Conservation (phyloP, 805 yeast species). For the Saccharomycopsis microspora region DNA sequence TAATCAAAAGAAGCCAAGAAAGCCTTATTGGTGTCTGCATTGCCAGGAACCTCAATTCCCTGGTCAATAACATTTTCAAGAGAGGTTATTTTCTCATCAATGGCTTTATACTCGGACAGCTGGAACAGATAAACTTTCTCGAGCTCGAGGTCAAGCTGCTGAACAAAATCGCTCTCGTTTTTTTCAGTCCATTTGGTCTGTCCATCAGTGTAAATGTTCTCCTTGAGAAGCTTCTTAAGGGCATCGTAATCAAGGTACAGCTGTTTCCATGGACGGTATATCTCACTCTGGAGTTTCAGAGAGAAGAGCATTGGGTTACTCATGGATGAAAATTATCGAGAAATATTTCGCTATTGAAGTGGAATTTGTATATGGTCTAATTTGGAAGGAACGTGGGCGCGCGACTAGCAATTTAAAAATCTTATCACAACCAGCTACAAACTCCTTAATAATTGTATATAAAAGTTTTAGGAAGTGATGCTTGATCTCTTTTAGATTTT, state of each 20-base stretch:
- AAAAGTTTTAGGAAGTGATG: too few relatives aligned
- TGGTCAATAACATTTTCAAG: conserved; percentile 45
- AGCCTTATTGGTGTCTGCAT: conserved; percentile 19
- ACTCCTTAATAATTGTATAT: too few relatives aligned
- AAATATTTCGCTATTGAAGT: too few relatives aligned
- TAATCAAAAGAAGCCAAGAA: conserved; percentile 37
- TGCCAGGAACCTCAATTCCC: conserved; percentile 8
- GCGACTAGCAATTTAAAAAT: too few relatives aligned
- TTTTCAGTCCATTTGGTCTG: conserved; percentile 45
- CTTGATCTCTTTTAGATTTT: too few relatives aligned
- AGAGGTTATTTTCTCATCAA: conserved; percentile 50
- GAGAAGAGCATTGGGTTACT: conserved; percentile 63
- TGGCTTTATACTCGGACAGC: conserved; percentile 49
- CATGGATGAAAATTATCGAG: too few relatives aligned
- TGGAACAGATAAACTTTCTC: conserved; percentile 74
- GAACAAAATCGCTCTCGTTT: conserved; percentile 62
- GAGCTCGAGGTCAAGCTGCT: conserved; percentile 53
- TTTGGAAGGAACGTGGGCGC: too few relatives aligned
- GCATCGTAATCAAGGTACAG: conserved; percentile 56
- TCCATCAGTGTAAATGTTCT: conserved; percentile 21
- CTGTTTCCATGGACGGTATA: conserved; percentile 80
- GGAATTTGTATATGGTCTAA: too few relatives aligned
- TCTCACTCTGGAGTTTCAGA: conserved; percentile 68
- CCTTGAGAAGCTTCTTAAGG: conserved; percentile 59
- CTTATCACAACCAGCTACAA: too few relatives aligned